Evolutionary conservation across 305 asterid species (phyloP).

Genomic region (Fraxinus greggii): DNA sequence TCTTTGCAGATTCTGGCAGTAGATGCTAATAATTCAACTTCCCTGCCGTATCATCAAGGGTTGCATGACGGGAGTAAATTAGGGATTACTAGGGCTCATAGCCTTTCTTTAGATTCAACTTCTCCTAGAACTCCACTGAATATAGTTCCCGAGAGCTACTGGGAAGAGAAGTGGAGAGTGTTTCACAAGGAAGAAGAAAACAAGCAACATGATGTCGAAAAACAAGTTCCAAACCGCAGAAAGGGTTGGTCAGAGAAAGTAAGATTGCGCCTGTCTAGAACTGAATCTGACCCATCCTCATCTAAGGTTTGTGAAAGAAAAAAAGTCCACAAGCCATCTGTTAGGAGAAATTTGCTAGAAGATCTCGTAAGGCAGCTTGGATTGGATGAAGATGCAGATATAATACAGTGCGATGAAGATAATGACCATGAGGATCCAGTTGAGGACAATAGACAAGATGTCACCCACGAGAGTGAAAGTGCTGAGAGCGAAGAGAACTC

Average conservation of each 20-base stretch:
- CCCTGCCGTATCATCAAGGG: slow-evolving; percentile 40
- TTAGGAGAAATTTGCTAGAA: slow-evolving; percentile 71
- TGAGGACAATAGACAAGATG: slow-evolving; percentile 33
- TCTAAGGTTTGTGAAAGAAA: slow-evolving; percentile 40
- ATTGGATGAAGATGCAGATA: slow-evolving; percentile 42
- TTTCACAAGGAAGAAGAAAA: slow-evolving; percentile 71
- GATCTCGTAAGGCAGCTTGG: slow-evolving; percentile 78
- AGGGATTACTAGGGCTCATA: slow-evolving; percentile 51
- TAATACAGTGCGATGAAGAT: slow-evolving; percentile 24
- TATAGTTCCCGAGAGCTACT: slow-evolving; percentile 73
- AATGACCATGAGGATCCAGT: slow-evolving; percentile 29
- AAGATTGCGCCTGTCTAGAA: slow-evolving; percentile 55
- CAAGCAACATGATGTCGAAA: slow-evolving; percentile 32
- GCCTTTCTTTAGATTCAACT: slow-evolving; percentile 55
- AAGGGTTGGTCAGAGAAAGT: slow-evolving; percentile 81
- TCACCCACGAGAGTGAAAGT: slow-evolving; percentile 31
- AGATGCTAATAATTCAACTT: slow-evolving; percentile 53
- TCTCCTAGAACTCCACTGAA: slow-evolving; percentile 64
- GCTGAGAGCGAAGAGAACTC: slow-evolving; percentile 52
- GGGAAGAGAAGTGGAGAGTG: slow-evolving; percentile 98
- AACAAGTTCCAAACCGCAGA: slow-evolving; percentile 42
- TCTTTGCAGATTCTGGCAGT: slow-evolving; percentile 68
- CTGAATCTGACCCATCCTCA: slow-evolving; percentile 67
- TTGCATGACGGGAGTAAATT: slow-evolving; percentile 46
- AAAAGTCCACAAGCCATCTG: slow-evolving; percentile 46